phyloP scores from a whole-genome alignment of 169 alveolate species.

The Cryptosporidium muris region DNA sequence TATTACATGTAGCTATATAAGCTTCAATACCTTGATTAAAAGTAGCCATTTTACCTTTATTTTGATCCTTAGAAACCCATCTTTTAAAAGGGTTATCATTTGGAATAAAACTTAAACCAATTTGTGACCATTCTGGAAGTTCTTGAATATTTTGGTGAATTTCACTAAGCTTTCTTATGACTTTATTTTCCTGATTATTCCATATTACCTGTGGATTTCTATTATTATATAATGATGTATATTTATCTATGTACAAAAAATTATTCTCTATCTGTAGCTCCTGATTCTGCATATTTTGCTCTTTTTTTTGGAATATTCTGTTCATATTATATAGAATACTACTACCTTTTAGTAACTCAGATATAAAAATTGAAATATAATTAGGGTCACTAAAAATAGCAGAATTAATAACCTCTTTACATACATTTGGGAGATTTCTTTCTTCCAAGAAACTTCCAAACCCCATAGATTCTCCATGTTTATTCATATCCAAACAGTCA shows the following conservation, averaged over 20 bases:
- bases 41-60: conserved; percentile 11
- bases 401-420: conserved; percentile 29
- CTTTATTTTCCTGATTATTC: conserved; percentile 15
- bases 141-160: background rate
- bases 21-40: conserved; percentile 68
- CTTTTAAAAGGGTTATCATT: conserved; percentile 52
- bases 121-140: conserved; percentile 11
- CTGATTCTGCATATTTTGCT: background rate
- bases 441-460: conserved; percentile 2
- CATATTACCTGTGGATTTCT: conserved; percentile 19
- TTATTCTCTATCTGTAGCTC: background rate
- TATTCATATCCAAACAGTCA: conserved; percentile 7
- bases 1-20: conserved; percentile 18
- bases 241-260: no score
- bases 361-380: conserved; percentile 29
- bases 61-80: conserved; percentile 38
- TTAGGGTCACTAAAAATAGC: conserved; percentile 66
- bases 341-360: conserved; percentile 17
- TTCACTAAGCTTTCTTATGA: background rate
- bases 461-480: conserved; percentile 7
- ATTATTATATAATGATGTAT: background rate
- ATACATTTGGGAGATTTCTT: conserved; percentile 31
- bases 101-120: conserved; percentile 9
- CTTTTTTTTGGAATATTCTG: background rate
- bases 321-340: conserved; percentile 10